A percentile compares a stretch with the other conserved stretches of the same genome.
phyloP scores from a whole-genome alignment of 2,329 filamentous ascomycete species.

The Chaetomiaceae sp. region DNA sequence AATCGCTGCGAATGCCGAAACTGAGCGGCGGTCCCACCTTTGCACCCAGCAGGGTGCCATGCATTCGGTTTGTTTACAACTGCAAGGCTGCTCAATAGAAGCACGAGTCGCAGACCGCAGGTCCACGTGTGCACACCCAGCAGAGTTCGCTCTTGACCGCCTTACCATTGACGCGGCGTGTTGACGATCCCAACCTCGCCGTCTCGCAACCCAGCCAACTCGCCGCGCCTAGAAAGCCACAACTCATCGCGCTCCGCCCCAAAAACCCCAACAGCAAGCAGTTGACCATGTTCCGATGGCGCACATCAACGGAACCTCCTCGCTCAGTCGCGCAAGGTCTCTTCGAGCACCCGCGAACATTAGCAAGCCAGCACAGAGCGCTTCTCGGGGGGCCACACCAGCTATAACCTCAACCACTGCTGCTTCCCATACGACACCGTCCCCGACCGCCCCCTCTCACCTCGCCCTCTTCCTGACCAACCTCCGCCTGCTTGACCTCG shows the following conservation, averaged over 20 bases:
- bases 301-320: slow-evolving; percentile 20
- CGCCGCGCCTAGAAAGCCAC: too few species aligned
- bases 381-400: slow-evolving; percentile 7
- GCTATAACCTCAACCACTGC: background rate
- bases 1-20: too few species aligned
- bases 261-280: background rate
- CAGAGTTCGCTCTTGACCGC: too few species aligned
- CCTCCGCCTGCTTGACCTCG: slow-evolving; percentile 75
- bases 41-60: too few species aligned
- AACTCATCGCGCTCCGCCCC: background rate
- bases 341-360: slow-evolving; percentile 23
- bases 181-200: background rate
- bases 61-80: too few species aligned
- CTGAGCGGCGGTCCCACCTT: too few species aligned
- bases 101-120: too few species aligned
- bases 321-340: slow-evolving; percentile 28
- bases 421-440: slow-evolving; percentile 4
- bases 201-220: too few species aligned
- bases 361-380: slow-evolving; percentile 14
- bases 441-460: slow-evolving; percentile 41
- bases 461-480: slow-evolving; percentile 74
- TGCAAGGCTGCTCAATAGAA: too few species aligned
- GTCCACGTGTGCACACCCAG: too few species aligned
- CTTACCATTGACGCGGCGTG: too few species aligned
- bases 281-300: slow-evolving; percentile 26